phyloP scores from a whole-genome alignment of 768 basidiomycete species.

The Amanita jacksonii region DNA sequence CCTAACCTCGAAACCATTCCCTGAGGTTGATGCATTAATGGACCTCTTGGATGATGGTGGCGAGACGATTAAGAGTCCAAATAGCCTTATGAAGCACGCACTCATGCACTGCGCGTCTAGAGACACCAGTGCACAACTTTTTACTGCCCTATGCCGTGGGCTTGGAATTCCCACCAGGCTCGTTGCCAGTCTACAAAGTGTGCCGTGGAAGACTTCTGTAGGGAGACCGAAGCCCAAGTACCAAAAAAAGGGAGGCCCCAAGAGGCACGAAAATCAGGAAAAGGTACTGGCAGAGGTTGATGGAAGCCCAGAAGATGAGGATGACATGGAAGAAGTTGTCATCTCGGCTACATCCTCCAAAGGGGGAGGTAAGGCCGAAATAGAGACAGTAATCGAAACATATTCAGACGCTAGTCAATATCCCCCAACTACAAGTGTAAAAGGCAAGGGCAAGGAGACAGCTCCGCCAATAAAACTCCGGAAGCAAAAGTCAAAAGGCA shows the following conservation, averaged over 20 bases:
- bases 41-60: constrained; percentile 42
- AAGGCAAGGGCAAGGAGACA: constrained; percentile 51
- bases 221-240: constrained; percentile 44
- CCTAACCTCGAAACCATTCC: background rate
- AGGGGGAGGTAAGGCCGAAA: constrained; percentile 19
- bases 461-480: constrained; percentile 50
- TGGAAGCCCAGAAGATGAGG: constrained; percentile 20
- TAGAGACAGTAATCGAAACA: background rate
- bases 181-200: constrained; percentile 83
- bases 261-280: constrained; percentile 23
- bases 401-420: constrained; percentile 33
- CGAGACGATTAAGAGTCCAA: constrained; percentile 65
- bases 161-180: constrained; percentile 81
- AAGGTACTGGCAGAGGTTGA: constrained; percentile 19
- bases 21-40: constrained; percentile 34
- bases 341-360: constrained; percentile 16
- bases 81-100: constrained; percentile 91
- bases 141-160: constrained; percentile 81
- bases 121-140: constrained; percentile 84
- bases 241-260: constrained; percentile 28
- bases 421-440: constrained; percentile 28
- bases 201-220: constrained; percentile 76
- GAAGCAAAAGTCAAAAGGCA: constrained; percentile 42
- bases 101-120: constrained; percentile 71
- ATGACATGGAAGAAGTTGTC: constrained; percentile 26